Evolutionary conservation across 192 early-diverging fungal species (phyloP), one percentile per base, ranked within the genome.

Genomic region (Backusella psychrophila): DNA sequence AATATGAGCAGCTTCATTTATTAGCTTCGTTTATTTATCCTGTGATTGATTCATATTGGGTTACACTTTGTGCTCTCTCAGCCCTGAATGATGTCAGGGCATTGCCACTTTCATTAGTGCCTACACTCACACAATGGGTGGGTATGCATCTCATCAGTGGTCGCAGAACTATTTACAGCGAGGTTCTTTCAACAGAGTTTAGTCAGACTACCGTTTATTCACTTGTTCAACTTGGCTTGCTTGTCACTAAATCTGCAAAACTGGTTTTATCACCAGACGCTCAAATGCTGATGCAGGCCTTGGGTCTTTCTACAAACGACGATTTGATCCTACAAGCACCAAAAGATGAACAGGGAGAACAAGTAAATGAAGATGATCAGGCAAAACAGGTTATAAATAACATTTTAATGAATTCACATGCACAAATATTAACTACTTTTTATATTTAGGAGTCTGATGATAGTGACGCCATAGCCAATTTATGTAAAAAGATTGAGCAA

Each of bases 121-220:
- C 74, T 52, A 44, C 59, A 8, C 42, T 75, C 26, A 44, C 74
- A 33, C 74, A 67, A 33, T 75, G 74, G 39, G 38, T 75, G 1
- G 74, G 74, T 21, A 65, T 65, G 41, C 74, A 75, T 46, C 44
- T 75, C 17, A 75, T 67, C 59, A 75, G 74, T n/a, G 74, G 74
- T 23, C 36, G 42, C 21, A 39, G 74, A 63, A 75, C 74, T 3
- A 66, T 75, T 38, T 75, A 75, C 41, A 67, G 41, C 49, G 74
- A 75, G 31, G 74, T 75, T 9, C 63, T 75, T 17, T 75, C 74
- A n/a, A 75, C 74, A 29, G 74, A 75, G 19, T 75, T 67, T 17
- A 67, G n/a, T 36, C 74, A 65, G 7, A 63, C 35, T 1, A 34
- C 74, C 5, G 41, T 75, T 31, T 26, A 67, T 11, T 38, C 39